Conservation (phyloP, 805 yeast species). For the Kazachstania africana region DNA sequence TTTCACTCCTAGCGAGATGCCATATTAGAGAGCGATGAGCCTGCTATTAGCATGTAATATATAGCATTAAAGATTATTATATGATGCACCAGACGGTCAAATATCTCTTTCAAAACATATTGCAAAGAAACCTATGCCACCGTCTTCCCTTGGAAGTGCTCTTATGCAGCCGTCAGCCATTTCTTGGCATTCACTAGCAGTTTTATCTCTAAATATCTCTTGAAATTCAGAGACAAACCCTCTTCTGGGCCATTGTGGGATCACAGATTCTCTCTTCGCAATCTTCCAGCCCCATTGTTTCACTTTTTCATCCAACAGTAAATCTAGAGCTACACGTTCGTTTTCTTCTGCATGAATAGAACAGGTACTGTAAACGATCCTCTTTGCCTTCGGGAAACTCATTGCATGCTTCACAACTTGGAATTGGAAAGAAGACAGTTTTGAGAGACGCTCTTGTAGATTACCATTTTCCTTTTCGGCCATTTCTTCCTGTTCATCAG, state of each 20-base stretch:
- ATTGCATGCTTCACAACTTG: conserved; percentile 83
- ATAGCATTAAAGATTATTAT: too few species aligned
- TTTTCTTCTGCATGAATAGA: conserved; percentile 90
- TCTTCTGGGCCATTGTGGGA: conserved; percentile 80
- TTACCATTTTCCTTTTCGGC: conserved; percentile 36
- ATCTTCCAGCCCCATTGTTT: conserved; percentile 66
- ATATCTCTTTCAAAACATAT: conserved; percentile 67
- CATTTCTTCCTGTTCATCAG: conserved; percentile 33
- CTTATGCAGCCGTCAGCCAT: conserved; percentile 83
- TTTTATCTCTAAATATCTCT: conserved; percentile 33
- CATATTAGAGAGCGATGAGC: too few species aligned
- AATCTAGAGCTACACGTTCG: conserved; percentile 78
- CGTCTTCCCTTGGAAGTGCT: conserved; percentile 76
- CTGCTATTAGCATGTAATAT: too few species aligned
- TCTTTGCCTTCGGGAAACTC: conserved; percentile 60
- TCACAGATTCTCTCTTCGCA: conserved; percentile 43
- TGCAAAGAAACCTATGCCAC: conserved; percentile 98
- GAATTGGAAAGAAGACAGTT: conserved; percentile 76
- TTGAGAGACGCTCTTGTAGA: conserved; percentile 35
- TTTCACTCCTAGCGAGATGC: too few species aligned
- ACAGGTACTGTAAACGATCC: conserved; percentile 89
- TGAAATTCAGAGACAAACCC: conserved; percentile 64
- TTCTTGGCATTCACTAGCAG: conserved; percentile 33
- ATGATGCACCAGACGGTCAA: too few species aligned
- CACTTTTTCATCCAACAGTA: conserved; percentile 57